phyloP scores from a whole-genome alignment of 805 yeast species.

The Ogataea paraovalis region DNA sequence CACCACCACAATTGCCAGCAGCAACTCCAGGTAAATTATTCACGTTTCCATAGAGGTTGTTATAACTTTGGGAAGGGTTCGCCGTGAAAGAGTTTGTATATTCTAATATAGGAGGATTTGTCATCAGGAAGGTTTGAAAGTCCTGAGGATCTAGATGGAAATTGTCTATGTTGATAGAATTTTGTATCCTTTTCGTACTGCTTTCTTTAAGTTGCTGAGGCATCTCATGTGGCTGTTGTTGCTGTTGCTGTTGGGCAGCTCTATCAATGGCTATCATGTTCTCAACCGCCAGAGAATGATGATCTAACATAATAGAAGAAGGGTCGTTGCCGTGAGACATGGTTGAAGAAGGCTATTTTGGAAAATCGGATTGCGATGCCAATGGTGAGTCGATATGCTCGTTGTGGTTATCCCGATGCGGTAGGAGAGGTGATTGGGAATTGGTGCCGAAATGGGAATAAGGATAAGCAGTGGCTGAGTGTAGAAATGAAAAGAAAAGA shows the following conservation, averaged over 20 bases:
- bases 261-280: not conserved
- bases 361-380: not conserved
- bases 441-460: too few relatives aligned
- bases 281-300: not conserved
- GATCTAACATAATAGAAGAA: not conserved
- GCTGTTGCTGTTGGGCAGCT: not conserved
- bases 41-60: not conserved
- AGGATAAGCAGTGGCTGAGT: too few relatives aligned
- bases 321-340: not conserved
- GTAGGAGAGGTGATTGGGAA: too few relatives aligned
- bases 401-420: too few relatives aligned
- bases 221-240: not conserved
- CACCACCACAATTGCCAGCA: not conserved
- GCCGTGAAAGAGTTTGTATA: conserved; percentile 17
- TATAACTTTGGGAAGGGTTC: conserved; percentile 1
- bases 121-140: conserved; percentile 32
- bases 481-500: too few relatives aligned
- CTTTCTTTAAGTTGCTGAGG: not conserved
- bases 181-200: not conserved
- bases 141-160: conserved; percentile 34
- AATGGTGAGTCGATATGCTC: too few relatives aligned
- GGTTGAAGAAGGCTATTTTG: not conserved
- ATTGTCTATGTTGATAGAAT: conserved; percentile 18
- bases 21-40: not conserved
- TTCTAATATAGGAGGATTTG: conserved; percentile 35